A percentile compares a stretch with the other conserved stretches of the same genome.
Evolutionary conservation across 768 basidiomycete genomes (phyloP).

Genomic region (Piloderma croceum): DNA sequence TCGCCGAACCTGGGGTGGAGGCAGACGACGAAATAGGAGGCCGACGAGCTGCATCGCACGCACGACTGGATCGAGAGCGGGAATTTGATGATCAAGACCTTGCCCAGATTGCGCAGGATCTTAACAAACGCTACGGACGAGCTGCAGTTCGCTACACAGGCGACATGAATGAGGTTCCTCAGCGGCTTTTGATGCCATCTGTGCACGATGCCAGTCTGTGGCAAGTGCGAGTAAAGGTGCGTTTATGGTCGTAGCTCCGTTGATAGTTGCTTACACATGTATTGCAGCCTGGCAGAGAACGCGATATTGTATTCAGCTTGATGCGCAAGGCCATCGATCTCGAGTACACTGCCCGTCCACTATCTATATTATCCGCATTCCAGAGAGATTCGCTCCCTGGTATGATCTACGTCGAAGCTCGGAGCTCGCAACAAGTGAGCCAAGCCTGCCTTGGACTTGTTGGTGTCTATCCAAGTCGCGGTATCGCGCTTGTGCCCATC

Average conservation of each 20-base stretch:
- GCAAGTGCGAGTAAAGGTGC: conserved; percentile 90
- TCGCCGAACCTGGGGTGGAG: conserved; percentile 53
- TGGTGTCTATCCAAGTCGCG: conserved; percentile 82
- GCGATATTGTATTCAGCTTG: conserved; percentile 88
- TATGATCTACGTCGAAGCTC: conserved; percentile 95
- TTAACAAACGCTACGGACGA: conserved; percentile 72
- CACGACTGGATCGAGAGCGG: conserved; percentile 64
- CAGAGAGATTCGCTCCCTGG: conserved; percentile 93
- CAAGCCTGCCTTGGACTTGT: conserved; percentile 87
- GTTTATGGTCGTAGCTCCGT: conserved; percentile 12
- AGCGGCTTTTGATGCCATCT: conserved; percentile 91
- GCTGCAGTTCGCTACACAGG: conserved; percentile 74
- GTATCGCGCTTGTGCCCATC: conserved; percentile 83
- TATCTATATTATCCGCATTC: conserved; percentile 90
- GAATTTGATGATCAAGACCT: conserved; percentile 75
- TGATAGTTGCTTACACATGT: conserved; percentile 1
- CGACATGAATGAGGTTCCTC: conserved; percentile 90
- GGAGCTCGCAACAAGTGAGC: conserved; percentile 78
- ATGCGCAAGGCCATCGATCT: conserved; percentile 89
- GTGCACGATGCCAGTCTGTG: conserved; percentile 94
- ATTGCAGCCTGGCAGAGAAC: conserved; percentile 79
- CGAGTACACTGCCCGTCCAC: conserved; percentile 70
- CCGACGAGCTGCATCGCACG: conserved; percentile 54
- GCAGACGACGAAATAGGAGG: conserved; percentile 58
- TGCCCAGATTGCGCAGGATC: conserved; percentile 76